Conservation (phyloP, 1,284 basidiomycete species). For the Cutaneotrichosporon cutaneum region DNA sequence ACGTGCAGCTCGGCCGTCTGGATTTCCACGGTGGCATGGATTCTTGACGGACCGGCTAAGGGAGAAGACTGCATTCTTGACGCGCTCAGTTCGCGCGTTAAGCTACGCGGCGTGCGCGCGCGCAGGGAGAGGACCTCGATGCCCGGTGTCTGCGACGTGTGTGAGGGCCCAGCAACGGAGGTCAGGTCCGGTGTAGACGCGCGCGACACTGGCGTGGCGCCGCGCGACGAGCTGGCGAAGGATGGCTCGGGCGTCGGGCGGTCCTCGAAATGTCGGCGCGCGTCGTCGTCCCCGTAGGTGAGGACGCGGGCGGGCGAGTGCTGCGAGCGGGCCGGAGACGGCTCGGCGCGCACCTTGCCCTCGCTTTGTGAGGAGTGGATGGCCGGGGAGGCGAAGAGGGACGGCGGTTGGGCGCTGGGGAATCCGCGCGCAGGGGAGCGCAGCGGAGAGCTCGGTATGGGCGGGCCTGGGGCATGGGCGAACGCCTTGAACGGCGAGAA, state of each 20-base stretch:
- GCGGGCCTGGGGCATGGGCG: not conserved
- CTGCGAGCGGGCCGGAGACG: not conserved
- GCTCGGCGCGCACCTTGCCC: not conserved
- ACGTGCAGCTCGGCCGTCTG: not conserved
- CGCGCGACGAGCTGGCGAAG: not conserved
- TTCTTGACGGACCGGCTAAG: not conserved
- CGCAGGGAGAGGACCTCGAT: not conserved
- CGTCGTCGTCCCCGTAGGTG: not conserved
- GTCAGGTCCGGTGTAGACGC: not conserved
- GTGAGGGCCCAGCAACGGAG: not conserved
- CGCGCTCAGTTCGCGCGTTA: not conserved
- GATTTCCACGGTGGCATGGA: not conserved
- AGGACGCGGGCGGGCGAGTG: not conserved
- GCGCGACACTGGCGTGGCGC: not conserved
- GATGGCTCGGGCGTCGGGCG: slow-evolving; percentile 1
- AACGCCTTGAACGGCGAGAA: not conserved
- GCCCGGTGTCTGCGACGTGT: not conserved
- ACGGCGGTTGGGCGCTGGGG: not conserved
- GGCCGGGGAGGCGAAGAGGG: not conserved
- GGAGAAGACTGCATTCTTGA: not conserved
- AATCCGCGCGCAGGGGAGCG: not conserved
- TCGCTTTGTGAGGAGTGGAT: not conserved
- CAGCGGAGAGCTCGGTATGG: not conserved
- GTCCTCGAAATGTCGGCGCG: not conserved
- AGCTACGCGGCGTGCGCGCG: not conserved